Conservation (phyloP, 495 filamentous ascomycete genomes). For the Penicillium paxilli region DNA sequence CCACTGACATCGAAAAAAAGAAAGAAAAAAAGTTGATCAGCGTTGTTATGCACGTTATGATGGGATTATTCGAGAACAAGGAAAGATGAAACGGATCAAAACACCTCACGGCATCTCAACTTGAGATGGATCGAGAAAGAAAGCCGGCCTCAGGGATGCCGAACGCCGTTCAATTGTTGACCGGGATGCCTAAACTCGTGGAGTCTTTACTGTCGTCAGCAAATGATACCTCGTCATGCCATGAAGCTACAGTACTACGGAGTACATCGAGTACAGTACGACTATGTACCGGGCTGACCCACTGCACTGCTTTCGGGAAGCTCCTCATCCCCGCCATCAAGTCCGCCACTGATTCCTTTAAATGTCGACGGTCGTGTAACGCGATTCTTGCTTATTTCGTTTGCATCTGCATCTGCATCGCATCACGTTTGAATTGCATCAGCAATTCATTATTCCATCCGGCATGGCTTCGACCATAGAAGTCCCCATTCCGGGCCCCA, state of each 20-base stretch:
- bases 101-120: too few relatives aligned
- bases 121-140: neutral
- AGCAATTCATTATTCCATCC: neutral
- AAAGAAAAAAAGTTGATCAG: neutral
- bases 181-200: too few relatives aligned
- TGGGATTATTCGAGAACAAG: neutral
- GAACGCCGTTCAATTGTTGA: too few relatives aligned
- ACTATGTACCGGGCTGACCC: too few relatives aligned
- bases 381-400: neutral
- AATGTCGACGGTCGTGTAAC: neutral
- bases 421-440: too few relatives aligned
- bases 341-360: too few relatives aligned
- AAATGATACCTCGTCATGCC: too few relatives aligned
- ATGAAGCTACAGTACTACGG: too few relatives aligned
- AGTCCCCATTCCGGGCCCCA: slow-evolving; percentile 57
- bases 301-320: neutral
- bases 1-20: neutral
- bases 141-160: too few relatives aligned
- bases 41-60: neutral
- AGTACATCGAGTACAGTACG: too few relatives aligned
- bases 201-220: too few relatives aligned
- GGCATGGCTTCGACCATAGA: slow-evolving; percentile 20
- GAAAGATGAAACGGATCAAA: too few relatives aligned
- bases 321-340: neutral
- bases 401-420: neutral